Conservation (phyloP, 2,329 filamentous ascomycete genomes). For the Grosmannia penicillata region DNA sequence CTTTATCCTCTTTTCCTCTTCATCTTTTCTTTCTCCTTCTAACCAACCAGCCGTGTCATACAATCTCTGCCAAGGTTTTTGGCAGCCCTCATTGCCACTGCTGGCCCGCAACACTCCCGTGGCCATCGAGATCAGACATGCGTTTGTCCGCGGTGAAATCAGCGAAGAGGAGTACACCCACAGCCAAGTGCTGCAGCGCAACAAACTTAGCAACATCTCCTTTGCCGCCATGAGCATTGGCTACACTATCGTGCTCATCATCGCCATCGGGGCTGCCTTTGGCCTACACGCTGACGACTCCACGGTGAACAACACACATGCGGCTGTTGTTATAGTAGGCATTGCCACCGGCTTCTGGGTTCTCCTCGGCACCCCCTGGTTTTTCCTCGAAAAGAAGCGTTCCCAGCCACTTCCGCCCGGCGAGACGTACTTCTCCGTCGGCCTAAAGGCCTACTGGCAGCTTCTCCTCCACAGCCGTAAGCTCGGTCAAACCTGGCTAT, state of each 20-base stretch:
- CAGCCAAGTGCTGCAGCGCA: constrained; percentile 1
- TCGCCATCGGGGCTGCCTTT: constrained; percentile 1
- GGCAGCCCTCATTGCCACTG: constrained; percentile 1
- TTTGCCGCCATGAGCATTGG: constrained; percentile 3
- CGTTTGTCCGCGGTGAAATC: not conserved
- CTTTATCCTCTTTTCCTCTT: no score
- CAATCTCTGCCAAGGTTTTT: constrained; percentile 1
- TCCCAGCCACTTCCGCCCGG: not conserved
- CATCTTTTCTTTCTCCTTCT: not conserved
- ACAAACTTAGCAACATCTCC: constrained; percentile 1
- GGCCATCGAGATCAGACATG: not conserved
- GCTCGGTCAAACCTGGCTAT: constrained; percentile 1
- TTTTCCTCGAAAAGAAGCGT: not conserved
- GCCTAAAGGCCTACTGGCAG: constrained; percentile 1
- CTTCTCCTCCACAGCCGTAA: not conserved
- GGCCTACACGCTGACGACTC: not conserved
- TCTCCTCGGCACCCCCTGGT: constrained; percentile 1
- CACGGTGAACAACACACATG: constrained; percentile 1
- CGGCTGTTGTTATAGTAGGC: constrained; percentile 1
- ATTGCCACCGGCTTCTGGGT: constrained; percentile 2
- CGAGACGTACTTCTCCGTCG: not conserved
- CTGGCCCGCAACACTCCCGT: not conserved
- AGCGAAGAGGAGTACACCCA: not conserved
- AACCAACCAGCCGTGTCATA: not conserved
- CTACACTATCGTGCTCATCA: constrained; percentile 1